Evolutionary conservation across 495 filamentous ascomycete species (phyloP).

Genomic region (Glarea lozoyensis): DNA sequence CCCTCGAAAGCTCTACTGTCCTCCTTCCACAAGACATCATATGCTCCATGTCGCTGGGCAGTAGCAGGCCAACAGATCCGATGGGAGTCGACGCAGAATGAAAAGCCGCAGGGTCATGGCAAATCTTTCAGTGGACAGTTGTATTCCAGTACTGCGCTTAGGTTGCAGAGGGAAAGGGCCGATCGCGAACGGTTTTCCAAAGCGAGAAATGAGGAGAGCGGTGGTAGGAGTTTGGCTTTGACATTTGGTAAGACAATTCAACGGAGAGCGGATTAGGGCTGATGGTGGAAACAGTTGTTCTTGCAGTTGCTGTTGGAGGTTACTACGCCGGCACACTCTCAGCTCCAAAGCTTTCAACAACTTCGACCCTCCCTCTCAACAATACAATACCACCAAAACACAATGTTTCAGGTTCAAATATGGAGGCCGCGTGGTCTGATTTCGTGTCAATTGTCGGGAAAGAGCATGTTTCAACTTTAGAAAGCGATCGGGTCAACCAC

Average conservation of each 20-base stretch:
- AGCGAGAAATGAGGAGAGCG: constrained; percentile 41
- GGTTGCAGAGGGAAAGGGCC: constrained; percentile 64
- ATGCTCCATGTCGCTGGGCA: constrained; percentile 6
- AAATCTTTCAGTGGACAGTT: constrained; percentile 76
- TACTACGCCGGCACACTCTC: constrained; percentile 65
- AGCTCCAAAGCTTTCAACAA: constrained; percentile 46
- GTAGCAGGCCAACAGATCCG: constrained; percentile 4
- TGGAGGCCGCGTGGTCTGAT: constrained; percentile 91
- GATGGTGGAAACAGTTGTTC: constrained; percentile 33
- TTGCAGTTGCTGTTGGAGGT: constrained; percentile 50
- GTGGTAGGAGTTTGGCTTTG: constrained; percentile 48
- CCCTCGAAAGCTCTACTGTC: constrained; percentile 17
- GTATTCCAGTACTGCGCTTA: constrained; percentile 70
- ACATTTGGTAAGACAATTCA: constrained; percentile 44
- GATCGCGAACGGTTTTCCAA: constrained; percentile 58
- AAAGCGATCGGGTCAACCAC: constrained; percentile 58
- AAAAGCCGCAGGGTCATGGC: constrained; percentile 11
- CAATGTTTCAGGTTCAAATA: constrained; percentile 61
- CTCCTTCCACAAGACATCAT: not conserved
- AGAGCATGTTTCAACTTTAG: constrained; percentile 73
- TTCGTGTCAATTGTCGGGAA: constrained; percentile 76
- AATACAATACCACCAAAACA: constrained; percentile 53
- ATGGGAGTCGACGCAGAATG: constrained; percentile 15
- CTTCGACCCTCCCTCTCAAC: constrained; percentile 66
- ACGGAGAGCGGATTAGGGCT: not conserved